A percentile compares a stretch with the other conserved stretches of the same genome.
Conservation (phyloP, 257 asterid genomes). For the Gynochthodes officinalis region DNA sequence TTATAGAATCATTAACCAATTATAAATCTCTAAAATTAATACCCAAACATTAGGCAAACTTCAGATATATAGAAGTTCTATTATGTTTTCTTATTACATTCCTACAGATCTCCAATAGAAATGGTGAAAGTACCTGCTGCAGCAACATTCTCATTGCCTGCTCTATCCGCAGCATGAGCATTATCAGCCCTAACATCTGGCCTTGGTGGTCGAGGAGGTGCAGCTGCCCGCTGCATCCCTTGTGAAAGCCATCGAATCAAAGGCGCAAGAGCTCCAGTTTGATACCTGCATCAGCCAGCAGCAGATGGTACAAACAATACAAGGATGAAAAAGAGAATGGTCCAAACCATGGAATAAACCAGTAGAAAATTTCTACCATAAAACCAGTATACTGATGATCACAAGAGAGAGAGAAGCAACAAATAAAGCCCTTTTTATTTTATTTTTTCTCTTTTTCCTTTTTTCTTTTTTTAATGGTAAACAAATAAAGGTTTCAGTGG, state of each 20-base stretch:
- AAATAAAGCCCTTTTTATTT: too few species aligned
- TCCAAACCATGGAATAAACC: background rate
- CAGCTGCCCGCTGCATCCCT: conserved; percentile 93
- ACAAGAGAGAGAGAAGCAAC: background rate
- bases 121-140: conserved; percentile 44
- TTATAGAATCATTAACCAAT: background rate
- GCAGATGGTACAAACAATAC: background rate
- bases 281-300: conserved; percentile 57
- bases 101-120: background rate
- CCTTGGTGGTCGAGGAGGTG: conserved; percentile 75
- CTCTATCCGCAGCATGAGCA: conserved; percentile 54
- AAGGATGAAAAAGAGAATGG: background rate
- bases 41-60: background rate
- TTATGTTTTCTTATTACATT: background rate
- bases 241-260: conserved; percentile 91
- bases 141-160: conserved; percentile 58
- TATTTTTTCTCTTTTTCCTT: too few species aligned
- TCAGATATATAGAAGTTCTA: background rate
- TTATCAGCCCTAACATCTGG: conserved; percentile 62
- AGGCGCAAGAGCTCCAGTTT: conserved; percentile 97
- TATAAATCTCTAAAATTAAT: background rate
- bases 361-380: background rate
- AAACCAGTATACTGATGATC: background rate
- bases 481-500: background rate
- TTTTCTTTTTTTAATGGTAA: background rate